Evolutionary conservation across 2,329 filamentous ascomycete genomes (phyloP).

Genomic region (Phaeosphaeria sp.): DNA sequence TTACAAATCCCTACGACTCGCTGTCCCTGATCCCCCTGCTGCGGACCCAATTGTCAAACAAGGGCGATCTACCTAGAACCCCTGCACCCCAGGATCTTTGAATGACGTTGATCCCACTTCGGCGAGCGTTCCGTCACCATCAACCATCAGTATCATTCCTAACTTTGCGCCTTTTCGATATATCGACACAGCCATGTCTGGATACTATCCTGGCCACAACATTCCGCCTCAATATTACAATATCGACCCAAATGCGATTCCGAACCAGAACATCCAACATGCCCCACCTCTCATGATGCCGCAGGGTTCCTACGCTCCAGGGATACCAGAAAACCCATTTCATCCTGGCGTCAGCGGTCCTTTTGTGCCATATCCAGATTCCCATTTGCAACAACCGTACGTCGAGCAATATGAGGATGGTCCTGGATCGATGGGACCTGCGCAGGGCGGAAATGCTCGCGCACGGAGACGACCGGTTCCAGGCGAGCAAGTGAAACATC

Average conservation of each 20-base stretch:
- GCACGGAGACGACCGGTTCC: constrained; percentile 40
- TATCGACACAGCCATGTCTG: constrained; percentile 41
- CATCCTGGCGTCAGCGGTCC: constrained; percentile 38
- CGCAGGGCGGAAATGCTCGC: constrained; percentile 36
- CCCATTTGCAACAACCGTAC: constrained; percentile 41
- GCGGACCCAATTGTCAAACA: constrained; percentile 35
- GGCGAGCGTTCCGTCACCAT: constrained; percentile 34
- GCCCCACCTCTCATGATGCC: constrained; percentile 37
- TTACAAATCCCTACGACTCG: constrained; percentile 22
- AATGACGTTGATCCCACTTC: constrained; percentile 48
- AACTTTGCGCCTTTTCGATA: constrained; percentile 24
- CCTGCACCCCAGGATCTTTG: constrained; percentile 39
- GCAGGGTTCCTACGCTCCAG: constrained; percentile 36
- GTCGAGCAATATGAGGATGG: constrained; percentile 46
- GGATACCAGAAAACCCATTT: constrained; percentile 40
- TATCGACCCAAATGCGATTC: constrained; percentile 34
- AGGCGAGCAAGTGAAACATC: constrained; percentile 83
- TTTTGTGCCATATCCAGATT: constrained; percentile 41
- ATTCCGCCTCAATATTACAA: constrained; percentile 47
- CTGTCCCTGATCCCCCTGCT: constrained; percentile 38
- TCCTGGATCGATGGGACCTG: constrained; percentile 31
- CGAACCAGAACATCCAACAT: constrained; percentile 31
- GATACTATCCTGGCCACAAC: constrained; percentile 45
- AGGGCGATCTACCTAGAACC: constrained; percentile 44
- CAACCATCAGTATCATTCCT: constrained; percentile 19